These are phyloP conservation scores for Xylogone sp. DNA, from an alignment of 2,329 filamentous ascomycete genomes.

Conservation along the genomic window DNA sequence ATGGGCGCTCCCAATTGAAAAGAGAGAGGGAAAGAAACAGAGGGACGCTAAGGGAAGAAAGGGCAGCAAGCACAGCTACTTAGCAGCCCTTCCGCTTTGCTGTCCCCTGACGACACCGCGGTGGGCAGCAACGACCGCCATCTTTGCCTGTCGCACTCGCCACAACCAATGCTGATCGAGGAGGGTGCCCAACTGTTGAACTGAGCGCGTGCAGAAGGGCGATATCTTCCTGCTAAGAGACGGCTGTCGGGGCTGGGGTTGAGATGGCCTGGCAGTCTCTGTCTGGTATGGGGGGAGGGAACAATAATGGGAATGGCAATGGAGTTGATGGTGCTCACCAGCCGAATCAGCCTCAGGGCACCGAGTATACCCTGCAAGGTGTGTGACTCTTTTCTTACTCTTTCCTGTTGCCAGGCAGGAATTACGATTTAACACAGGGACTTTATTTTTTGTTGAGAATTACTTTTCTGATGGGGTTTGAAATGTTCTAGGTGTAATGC, in stretches of 20 bases:
- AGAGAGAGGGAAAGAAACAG: neutral
- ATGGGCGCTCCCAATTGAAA: neutral
- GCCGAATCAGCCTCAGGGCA: constrained; percentile 50
- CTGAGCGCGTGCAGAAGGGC: neutral
- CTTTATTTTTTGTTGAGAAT: constrained; percentile 1
- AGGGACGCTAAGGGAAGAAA: neutral
- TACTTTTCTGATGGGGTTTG: constrained; percentile 4
- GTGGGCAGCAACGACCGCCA: no score
- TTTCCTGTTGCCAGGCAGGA: no score
- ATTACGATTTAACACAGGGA: no score
- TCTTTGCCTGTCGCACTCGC: no score
- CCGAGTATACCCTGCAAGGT: constrained; percentile 72
- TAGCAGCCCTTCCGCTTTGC: neutral
- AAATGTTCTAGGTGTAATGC: constrained; percentile 97
- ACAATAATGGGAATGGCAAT: constrained; percentile 22
- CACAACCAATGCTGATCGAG: neutral
- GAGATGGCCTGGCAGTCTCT: constrained; percentile 69
- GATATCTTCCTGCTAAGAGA: neutral
- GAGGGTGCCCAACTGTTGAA: neutral
- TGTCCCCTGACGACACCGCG: neutral
- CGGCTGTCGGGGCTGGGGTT: constrained; percentile 16
- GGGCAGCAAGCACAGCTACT: no score
- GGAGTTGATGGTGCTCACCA: constrained; percentile 22
- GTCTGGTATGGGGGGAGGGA: constrained; percentile 45
- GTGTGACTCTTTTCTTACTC: constrained; percentile 8